Percentiles rank a stretch among this genome's conserved stretches.
These are phyloP conservation scores for Blastobotrys terrestris DNA, from an alignment of 805 yeast species.

Conservation along the genomic window DNA sequence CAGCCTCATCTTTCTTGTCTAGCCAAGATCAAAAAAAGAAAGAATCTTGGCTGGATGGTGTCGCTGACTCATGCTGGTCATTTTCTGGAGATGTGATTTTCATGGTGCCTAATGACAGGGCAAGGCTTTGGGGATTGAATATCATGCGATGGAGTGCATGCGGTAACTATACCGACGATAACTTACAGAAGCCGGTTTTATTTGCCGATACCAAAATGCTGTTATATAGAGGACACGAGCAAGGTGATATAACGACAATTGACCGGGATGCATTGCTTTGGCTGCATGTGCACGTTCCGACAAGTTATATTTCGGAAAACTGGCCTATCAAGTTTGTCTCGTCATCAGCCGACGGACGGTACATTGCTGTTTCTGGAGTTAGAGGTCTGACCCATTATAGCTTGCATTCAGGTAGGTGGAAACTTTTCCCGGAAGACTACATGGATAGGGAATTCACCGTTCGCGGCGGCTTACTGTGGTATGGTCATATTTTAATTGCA, in stretches of 20 bases:
- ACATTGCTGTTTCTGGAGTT: conserved; percentile 45
- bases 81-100: conserved; percentile 34
- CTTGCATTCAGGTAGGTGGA: conserved; percentile 41
- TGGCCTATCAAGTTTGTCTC: conserved; percentile 38
- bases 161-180: conserved; percentile 23
- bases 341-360: conserved; percentile 43
- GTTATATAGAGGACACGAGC: conserved; percentile 44
- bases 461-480: conserved; percentile 36
- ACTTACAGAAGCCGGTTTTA: conserved; percentile 40
- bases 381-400: conserved; percentile 41
- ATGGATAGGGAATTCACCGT: conserved; percentile 32
- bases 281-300: conserved; percentile 43
- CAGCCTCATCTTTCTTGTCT: conserved; percentile 34
- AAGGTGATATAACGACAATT: conserved; percentile 35
- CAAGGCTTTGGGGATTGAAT: conserved; percentile 20
- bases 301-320: conserved; percentile 39
- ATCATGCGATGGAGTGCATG: conserved; percentile 29
- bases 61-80: conserved; percentile 30
- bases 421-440: conserved; percentile 34
- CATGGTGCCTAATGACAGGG: conserved; percentile 22
- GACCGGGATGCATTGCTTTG: conserved; percentile 41
- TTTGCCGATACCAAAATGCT: conserved; percentile 36
- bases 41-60: conserved; percentile 24
- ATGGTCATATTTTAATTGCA: conserved; percentile 32
- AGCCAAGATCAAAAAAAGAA: conserved; percentile 18